Base-by-base conservation (phyloP, 257 asterid species). In the Cinchona pubescens region DNA sequence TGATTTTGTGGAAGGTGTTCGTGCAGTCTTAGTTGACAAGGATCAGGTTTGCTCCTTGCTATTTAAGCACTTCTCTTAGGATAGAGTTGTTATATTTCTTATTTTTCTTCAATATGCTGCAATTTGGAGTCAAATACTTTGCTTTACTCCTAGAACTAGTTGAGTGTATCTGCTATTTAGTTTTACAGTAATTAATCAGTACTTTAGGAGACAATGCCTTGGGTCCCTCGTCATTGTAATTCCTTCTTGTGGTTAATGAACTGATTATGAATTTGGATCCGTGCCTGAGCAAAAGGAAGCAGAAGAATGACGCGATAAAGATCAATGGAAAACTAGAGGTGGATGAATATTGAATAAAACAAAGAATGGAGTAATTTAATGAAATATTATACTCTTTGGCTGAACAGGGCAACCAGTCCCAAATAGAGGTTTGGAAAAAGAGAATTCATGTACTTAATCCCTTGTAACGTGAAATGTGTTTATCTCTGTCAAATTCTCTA, bases 21-120 rank as follows among this genome's bases (percentile, higher is more conserved):
- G 98, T 58, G 97, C 98, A 62, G 95, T 94, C 81, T 85, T 94
- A 83, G 96, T 92, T 79, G 97, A 94, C 87, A 92, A 94, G 85
- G 97, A 94, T 84, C 97, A 90, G 97, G 98, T 94, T 58, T 40
- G 86, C 74, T 80, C 38, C 76, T 79, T 74, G 72, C 25, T 34
- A 45, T 63, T 46, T 21, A n/a, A 12, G 5, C 3, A 32, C 2
- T 69, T 71, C 35, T 53, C 65, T 42, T 49, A 35, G 13, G 49
- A 12, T 11, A 35, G 14, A 51, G 18, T 30, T n/a, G 37, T 59
- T 51, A 16, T 32, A 21, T 23, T 49, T 67, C 30, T 68, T 13
- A 11, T 56, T 67, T n/a, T 48, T 21, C 27, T 46, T 30, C 48
- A 19, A 40, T 53, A 37, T 27, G 67, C 13, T 5, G 49, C 16